Evolutionary conservation across 768 basidiomycete species (phyloP), one percentile per base, ranked within the genome.

Genomic region (Hortiboletus flavorubellus): DNA sequence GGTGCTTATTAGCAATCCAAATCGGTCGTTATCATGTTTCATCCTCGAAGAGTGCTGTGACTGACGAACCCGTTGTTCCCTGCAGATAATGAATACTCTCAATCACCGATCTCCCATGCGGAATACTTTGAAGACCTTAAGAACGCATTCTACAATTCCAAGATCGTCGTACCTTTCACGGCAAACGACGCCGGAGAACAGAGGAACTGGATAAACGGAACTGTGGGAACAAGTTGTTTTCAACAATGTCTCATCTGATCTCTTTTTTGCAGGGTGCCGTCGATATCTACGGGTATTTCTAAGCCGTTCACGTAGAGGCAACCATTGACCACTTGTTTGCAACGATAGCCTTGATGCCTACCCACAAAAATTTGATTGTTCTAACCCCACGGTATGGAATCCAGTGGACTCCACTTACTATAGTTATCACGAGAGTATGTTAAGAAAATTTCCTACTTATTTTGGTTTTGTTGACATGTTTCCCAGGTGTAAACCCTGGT

Each of bases 301-400:
- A 31, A 10, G 16, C n/a, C 40, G 3, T 33, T 18, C 41, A 8
- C 31, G 23, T 26, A 11, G 9, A 14, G 12, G 7, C 21, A 40
- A 38, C 12, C 1, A 21, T 49, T 55, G 46, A 58, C 23, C 30
- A 45, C 31, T 53, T 45, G 2, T 31, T 39, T 30, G n/a, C 30
- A 54, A 37, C 49, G 3, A 37, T 53, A 81, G 81, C 15, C 63
- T 85, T 54, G 90, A 91, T 62, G 78, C 81, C 0, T 91, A 91
- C 56, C 88, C 89, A 1, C 88, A 91, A 75, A 75, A 79, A 0
- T 92, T 90, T 61, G 90, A 93, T 62, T 93, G 91, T 66, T 88
- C 88, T 0, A 79, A 87, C 56, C 88, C 91, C 2, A 73, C 74
- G 2, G 64, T 57, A 0, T 93, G 91, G 91, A 78, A 65, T 12